phyloP scores from a whole-genome alignment of 2,329 filamentous ascomycete genomes.

The Furcasterigmium sp. region DNA sequence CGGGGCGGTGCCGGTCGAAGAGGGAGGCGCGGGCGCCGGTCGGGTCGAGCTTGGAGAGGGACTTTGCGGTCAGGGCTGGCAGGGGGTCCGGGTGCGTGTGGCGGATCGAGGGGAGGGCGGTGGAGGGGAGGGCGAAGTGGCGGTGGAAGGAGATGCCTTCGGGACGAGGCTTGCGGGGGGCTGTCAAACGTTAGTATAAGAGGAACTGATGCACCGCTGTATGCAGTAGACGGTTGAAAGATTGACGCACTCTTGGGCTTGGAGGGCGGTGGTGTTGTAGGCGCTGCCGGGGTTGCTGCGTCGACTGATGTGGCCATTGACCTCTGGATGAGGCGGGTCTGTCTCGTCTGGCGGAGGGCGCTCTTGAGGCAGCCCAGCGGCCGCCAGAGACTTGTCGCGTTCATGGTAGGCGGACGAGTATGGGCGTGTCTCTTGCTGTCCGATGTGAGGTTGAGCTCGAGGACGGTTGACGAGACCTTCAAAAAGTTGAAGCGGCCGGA shows the following conservation, averaged over 20 bases:
- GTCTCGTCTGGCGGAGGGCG: slow-evolving; percentile 52
- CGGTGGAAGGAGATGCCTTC: slow-evolving; percentile 7
- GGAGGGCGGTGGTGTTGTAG: slow-evolving; percentile 20
- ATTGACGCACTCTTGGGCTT: slow-evolving; percentile 13
- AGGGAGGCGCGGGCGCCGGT: slow-evolving; percentile 76
- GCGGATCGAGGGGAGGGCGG: slow-evolving; percentile 48
- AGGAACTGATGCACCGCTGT: slow-evolving; percentile 18
- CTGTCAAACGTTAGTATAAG: not conserved
- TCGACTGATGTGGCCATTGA: slow-evolving; percentile 39
- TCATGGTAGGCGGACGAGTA: slow-evolving; percentile 36
- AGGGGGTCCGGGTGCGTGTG: slow-evolving; percentile 62
- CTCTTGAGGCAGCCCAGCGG: slow-evolving; percentile 68
- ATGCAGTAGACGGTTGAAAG: slow-evolving; percentile 16
- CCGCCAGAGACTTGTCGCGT: slow-evolving; percentile 58
- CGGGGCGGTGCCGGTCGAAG: slow-evolving; percentile 71
- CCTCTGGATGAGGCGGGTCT: slow-evolving; percentile 37
- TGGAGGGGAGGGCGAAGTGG: slow-evolving; percentile 24
- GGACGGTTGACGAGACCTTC: slow-evolving; percentile 3
- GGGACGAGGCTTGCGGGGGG: not conserved
- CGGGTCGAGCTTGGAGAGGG: slow-evolving; percentile 75
- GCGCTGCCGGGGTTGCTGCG: slow-evolving; percentile 14
- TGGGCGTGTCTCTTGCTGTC: not conserved
- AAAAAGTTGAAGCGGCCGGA: slow-evolving; percentile 12
- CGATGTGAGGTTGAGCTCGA: not conserved
- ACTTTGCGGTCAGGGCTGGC: slow-evolving; percentile 57